A percentile compares a stretch with the other conserved stretches of the same genome.
phyloP scores from a whole-genome alignment of 306 rosid species.

The Dalbergia cochinchinensis region DNA sequence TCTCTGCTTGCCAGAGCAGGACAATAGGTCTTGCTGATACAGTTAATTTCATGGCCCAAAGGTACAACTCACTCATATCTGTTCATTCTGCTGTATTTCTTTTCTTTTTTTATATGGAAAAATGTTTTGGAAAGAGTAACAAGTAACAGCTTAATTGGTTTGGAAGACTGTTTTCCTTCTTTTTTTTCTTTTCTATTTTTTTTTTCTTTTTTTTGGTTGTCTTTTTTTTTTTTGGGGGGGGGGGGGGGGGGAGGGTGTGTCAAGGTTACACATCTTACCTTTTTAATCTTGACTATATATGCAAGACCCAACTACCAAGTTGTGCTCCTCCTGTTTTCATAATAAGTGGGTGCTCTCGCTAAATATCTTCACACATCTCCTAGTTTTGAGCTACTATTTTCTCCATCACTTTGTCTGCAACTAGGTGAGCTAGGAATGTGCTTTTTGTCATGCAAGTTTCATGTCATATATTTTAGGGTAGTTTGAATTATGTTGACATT shows the following conservation, averaged over 20 bases:
- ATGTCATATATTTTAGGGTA: background rate
- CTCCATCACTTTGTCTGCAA: slow-evolving; percentile 20
- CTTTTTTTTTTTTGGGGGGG: background rate
- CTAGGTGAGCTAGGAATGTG: slow-evolving; percentile 16
- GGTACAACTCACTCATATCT: slow-evolving; percentile 52
- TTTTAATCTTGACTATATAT: slow-evolving; percentile 26
- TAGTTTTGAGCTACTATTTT: slow-evolving; percentile 6
- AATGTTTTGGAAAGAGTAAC: slow-evolving; percentile 10
- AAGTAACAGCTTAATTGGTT: background rate
- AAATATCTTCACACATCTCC: background rate
- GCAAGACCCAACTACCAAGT: background rate
- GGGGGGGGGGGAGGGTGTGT: background rate
- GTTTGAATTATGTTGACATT: slow-evolving; percentile 29
- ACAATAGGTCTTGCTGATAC: slow-evolving; percentile 88
- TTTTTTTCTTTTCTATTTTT: no score
- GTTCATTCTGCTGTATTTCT: background rate
- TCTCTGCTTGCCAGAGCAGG: slow-evolving; percentile 92
- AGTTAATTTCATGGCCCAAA: slow-evolving; percentile 82
- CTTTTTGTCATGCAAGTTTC: slow-evolving; percentile 24
- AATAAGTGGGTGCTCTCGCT: background rate
- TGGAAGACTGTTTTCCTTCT: background rate
- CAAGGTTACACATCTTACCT: background rate
- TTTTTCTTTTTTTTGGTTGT: background rate
- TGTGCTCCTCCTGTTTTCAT: background rate
- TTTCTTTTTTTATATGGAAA: background rate